Percentiles rank a stretch among this genome's conserved stretches.
phyloP scores from a whole-genome alignment of 805 yeast genomes.

The Starmerella sp. region DNA sequence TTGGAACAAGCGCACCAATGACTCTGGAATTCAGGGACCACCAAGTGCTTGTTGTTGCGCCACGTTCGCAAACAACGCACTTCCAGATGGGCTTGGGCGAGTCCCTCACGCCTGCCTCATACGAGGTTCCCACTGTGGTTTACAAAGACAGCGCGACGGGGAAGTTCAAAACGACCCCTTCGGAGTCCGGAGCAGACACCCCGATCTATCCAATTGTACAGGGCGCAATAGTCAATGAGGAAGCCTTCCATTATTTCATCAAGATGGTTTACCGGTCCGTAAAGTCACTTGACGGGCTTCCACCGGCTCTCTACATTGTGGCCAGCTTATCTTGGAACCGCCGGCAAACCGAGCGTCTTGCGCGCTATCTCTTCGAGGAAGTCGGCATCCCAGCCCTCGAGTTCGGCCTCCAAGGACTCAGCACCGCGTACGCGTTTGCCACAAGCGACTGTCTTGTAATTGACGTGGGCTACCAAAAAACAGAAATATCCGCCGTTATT shows the following conservation, averaged over 20 bases:
- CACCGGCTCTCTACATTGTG: conserved; percentile 55
- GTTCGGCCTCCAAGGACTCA: conserved; percentile 54
- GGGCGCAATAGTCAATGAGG: conserved; percentile 55
- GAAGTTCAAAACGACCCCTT: conserved; percentile 25
- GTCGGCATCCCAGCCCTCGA: conserved; percentile 64
- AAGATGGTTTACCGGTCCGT: conserved; percentile 41
- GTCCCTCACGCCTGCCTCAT: conserved; percentile 62
- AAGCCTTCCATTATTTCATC: conserved; percentile 57
- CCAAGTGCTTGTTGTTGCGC: conserved; percentile 46
- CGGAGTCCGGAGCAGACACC: conserved; percentile 32
- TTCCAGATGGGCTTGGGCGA: conserved; percentile 72
- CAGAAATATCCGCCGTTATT: conserved; percentile 70
- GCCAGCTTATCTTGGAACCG: conserved; percentile 63
- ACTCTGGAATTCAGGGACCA: conserved; percentile 31
- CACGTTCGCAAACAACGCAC: conserved; percentile 65
- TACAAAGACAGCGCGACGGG: conserved; percentile 31
- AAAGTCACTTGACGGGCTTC: conserved; percentile 32
- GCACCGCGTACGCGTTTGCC: conserved; percentile 58
- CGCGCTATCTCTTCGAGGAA: conserved; percentile 64
- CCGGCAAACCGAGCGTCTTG: conserved; percentile 51
- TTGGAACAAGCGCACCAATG: conserved; percentile 10
- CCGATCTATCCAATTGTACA: conserved; percentile 52
- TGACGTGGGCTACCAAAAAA: conserved; percentile 65
- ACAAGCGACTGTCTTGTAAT: conserved; percentile 59
- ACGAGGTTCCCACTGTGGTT: conserved; percentile 67